A percentile compares a stretch with the other conserved stretches of the same genome.
phyloP scores from a whole-genome alignment of 768 basidiomycete genomes.

The Xerocomellus chrysenteron region DNA sequence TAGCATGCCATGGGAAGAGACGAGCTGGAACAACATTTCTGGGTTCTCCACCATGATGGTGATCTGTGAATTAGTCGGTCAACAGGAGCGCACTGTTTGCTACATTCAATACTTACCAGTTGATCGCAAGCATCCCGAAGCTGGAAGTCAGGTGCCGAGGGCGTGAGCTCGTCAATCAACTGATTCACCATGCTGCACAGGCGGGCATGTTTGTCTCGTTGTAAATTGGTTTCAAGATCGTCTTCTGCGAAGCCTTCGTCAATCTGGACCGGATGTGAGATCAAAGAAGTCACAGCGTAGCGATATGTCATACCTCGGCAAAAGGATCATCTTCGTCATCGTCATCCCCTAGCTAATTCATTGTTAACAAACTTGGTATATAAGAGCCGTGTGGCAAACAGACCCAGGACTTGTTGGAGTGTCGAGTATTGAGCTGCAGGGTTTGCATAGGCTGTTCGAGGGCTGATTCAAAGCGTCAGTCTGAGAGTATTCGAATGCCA shows the following conservation, averaged over 20 bases:
- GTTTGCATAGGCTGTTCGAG: conserved; percentile 65
- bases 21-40: conserved; percentile 85
- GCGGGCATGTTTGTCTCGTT: conserved; percentile 91
- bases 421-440: conserved; percentile 78
- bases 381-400: conserved; percentile 10
- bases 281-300: background rate
- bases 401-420: conserved; percentile 92
- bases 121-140: conserved; percentile 85
- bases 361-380: background rate
- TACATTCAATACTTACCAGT: conserved; percentile 51
- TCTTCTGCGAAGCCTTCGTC: conserved; percentile 92
- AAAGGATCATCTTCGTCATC: conserved; percentile 96
- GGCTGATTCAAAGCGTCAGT: conserved; percentile 35
- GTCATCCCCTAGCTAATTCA: conserved; percentile 68
- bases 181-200: conserved; percentile 78
- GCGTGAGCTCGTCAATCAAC: conserved; percentile 83
- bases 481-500: background rate
- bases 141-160: conserved; percentile 78
- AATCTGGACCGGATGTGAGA: conserved; percentile 48
- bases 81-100: background rate
- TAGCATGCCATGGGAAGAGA: conserved; percentile 92
- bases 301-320: conserved; percentile 61
- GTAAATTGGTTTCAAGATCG: conserved; percentile 87
- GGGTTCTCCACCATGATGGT: conserved; percentile 73
- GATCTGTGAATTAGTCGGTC: conserved; percentile 47